Percentiles rank a stretch among this genome's conserved stretches.
phyloP scores from a whole-genome alignment of 2,329 filamentous ascomycete genomes.

The Colletotrichum falcatum region DNA sequence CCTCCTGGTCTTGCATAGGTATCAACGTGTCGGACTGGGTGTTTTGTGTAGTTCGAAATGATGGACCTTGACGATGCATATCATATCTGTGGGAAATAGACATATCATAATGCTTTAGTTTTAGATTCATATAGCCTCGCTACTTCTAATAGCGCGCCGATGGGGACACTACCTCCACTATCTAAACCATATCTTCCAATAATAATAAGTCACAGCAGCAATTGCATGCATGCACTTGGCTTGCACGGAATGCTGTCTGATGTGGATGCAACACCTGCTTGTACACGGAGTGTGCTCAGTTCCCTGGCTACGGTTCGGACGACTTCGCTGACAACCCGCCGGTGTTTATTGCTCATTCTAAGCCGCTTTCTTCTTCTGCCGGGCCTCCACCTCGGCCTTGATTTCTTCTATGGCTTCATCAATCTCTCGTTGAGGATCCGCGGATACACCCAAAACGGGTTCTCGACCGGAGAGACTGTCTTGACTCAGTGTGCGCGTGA shows the following conservation, averaged over 20 bases:
- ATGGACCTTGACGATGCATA: background rate
- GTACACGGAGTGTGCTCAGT: background rate
- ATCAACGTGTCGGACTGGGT: background rate
- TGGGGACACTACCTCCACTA: background rate
- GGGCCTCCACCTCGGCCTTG: slow-evolving; percentile 74
- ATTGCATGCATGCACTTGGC: background rate
- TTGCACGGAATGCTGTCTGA: background rate
- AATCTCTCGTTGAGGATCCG: slow-evolving; percentile 80
- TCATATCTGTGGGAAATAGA: slow-evolving; percentile 17
- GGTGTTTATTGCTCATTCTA: slow-evolving; percentile 2
- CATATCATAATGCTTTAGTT: slow-evolving; percentile 27
- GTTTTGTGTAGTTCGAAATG: background rate
- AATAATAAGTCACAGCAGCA: background rate
- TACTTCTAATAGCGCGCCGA: slow-evolving; percentile 27
- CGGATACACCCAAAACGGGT: slow-evolving; percentile 81
- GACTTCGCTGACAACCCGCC: background rate
- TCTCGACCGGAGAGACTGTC: slow-evolving; percentile 68
- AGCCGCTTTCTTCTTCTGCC: slow-evolving; percentile 39
- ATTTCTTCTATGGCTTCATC: slow-evolving; percentile 84
- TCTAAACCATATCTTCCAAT: background rate
- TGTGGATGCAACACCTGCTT: background rate
- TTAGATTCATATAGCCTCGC: slow-evolving; percentile 19
- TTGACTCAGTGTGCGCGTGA: slow-evolving; percentile 65
- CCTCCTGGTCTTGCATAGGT: slow-evolving; percentile 7
- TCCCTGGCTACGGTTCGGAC: background rate